Conservation (phyloP, 192 early-diverging fungal species). For the Gigaspora rosea region DNA sequence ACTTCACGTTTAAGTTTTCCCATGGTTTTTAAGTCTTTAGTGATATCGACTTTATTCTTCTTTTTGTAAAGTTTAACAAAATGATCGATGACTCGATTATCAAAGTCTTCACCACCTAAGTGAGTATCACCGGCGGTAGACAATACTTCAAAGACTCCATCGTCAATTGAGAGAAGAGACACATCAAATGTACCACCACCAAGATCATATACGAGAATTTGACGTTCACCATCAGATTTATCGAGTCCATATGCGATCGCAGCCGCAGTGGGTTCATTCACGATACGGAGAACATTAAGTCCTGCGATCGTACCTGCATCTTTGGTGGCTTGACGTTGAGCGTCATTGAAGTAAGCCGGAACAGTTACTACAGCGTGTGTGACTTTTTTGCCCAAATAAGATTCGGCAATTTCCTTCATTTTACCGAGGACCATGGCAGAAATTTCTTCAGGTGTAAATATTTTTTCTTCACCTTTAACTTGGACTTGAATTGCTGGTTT, state of each 20-base stretch:
- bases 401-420: slow-evolving; percentile 95
- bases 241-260: slow-evolving; percentile 96
- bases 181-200: slow-evolving; percentile 99
- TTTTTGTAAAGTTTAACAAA: slow-evolving; percentile 93
- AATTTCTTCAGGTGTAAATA: slow-evolving; percentile 91
- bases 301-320: slow-evolving; percentile 87
- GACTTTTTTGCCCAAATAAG: slow-evolving; percentile 83
- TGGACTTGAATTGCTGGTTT: slow-evolving; percentile 83
- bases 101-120: slow-evolving; percentile 98
- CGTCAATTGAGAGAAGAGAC: slow-evolving; percentile 92
- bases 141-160: slow-evolving; percentile 95
- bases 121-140: slow-evolving; percentile 97
- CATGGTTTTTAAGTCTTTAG: slow-evolving; percentile 86
- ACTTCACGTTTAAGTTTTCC: slow-evolving; percentile 93
- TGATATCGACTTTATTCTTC: slow-evolving; percentile 81
- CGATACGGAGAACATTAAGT: slow-evolving; percentile 81
- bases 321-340: slow-evolving; percentile 94
- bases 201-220: slow-evolving; percentile 95
- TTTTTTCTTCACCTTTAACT: slow-evolving; percentile 85
- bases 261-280: slow-evolving; percentile 93
- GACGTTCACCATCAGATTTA: slow-evolving; percentile 84
- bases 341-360: slow-evolving; percentile 97
- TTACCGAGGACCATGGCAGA: slow-evolving; percentile 90
- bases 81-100: slow-evolving; percentile 92
- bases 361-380: slow-evolving; percentile 96